Evolutionary conservation across 352 stramenopile genomes (phyloP), one percentile per base, ranked within the genome.

Genomic region (Pythium dissimile): DNA sequence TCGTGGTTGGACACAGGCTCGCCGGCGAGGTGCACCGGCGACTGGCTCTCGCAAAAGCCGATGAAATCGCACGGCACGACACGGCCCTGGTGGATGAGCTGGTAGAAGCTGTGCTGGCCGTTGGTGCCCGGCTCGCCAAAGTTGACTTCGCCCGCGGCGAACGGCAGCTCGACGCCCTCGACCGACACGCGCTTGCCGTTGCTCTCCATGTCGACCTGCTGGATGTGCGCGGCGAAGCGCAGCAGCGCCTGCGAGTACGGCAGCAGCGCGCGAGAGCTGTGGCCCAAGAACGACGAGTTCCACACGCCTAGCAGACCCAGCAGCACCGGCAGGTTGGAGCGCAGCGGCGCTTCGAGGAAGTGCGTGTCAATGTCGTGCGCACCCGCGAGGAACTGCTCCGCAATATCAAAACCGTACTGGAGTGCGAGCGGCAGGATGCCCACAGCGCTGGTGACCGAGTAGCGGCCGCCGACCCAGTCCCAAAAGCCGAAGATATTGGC

Each of bases 131-230:
- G 91, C 74, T 99, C 97, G 43, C 97, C 97, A 71, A 99, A 99
- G 77, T 98, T 95, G 64, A 98, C 79, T 65, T 99, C 96, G 32
- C 97, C 97, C 3, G 90, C 84, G 49, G 92, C 71, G 75, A 99
- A 98, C 31, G 88, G 79, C 15, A 99, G 75, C 34, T 89, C 80
- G 5, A 89, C 84, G 28, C 97, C 96, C 68, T 99, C 95, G 37
- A 97, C 67, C 5, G 80, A 92, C 48, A 99, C 96, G 41, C 95
- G 82, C 88, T 99, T 99, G 35, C 97, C 97, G 75, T 99, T 99
- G 72, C 78, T 97, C 76, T 99, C 97, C 97, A 99, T 99, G 75
- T 99, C 97, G 30, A 99, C 92, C 70, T 98, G 93, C 78, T 99
- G 97, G 65, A 99, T 98, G 77, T 99, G 92, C 2, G 95, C 93